Base-by-base conservation (phyloP, 768 basidiomycete genomes). In the Amanita exitialis region DNA sequence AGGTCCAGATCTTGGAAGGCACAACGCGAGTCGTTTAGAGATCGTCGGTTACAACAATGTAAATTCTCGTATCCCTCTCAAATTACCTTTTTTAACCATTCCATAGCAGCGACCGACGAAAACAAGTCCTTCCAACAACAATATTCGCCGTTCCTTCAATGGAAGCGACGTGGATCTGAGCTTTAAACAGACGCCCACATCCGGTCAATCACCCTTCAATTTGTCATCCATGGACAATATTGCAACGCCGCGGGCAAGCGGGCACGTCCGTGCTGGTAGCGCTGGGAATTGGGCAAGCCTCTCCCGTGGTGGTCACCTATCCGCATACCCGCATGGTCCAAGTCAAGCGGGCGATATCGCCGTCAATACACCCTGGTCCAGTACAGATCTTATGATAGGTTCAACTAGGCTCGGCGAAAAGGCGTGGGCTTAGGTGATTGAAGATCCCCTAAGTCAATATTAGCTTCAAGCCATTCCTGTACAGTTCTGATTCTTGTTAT, bases 1-100 rank as follows among this genome's bases (percentile, higher is more conserved):
- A 52, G 89, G 87, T 45, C 89, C 88, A 56, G 88, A 90, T 66
- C 71, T 91, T 39, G 88, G 89, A 58, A 74, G 89, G 58, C 84
- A 88, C 60, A 82, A 79, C 60, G 76, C 76, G 57, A 76, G 80
- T 18, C 75, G 86, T 37, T 63, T 80, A 57, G 86, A 86, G 61
- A 88, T 86, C 58, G 82, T 88, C 47, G 79, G 83, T 30, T 80
- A 78, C 63, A 78, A 75, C 55, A 81, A 82, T 70, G 87, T 87
- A 62, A 51, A 75, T 25, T 5, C 36, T 38, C 47, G 36, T 28
- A 48, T 18, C 36, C 58, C 35, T 47, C 32, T 34, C 38, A 23
- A 39, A 6, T 27, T 16, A 7, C 27, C 18, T 37, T 21, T n/a
- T 47, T 36, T 27, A 21, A 38, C 21, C 28, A 21, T 52, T 44